phyloP scores from a whole-genome alignment of 2,329 filamentous ascomycete species.

The Cadophora sp. region DNA sequence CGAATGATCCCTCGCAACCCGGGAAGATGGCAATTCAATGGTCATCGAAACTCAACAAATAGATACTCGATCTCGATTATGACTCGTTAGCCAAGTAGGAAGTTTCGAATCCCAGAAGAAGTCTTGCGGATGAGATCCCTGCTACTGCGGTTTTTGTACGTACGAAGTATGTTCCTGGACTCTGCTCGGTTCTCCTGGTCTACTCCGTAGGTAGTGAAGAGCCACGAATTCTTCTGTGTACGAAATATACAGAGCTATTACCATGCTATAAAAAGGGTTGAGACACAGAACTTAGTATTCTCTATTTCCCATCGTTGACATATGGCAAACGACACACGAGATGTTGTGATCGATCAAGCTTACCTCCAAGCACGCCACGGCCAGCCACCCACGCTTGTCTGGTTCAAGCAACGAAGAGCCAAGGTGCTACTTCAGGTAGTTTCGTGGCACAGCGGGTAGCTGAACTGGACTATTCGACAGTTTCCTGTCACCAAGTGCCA shows the following conservation, averaged over 20 bases:
- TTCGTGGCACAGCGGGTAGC: neutral
- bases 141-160: neutral
- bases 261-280: neutral
- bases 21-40: neutral
- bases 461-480: neutral
- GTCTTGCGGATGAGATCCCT: neutral
- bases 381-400: constrained; percentile 6
- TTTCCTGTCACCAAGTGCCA: neutral
- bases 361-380: neutral
- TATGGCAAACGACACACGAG: neutral
- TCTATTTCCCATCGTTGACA: neutral
- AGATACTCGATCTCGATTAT: neutral
- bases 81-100: neutral
- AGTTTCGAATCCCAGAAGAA: neutral
- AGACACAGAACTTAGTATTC: neutral
- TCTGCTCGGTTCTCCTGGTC: too few species aligned
- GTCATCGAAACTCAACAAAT: neutral
- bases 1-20: neutral
- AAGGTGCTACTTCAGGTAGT: neutral
- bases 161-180: neutral
- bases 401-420: constrained; percentile 12
- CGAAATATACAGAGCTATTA: too few species aligned
- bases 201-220: too few species aligned
- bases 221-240: too few species aligned
- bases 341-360: neutral